These are phyloP conservation scores for Hirsutella rhossiliensis DNA, from an alignment of 2,329 filamentous ascomycete genomes.

Conservation along the genomic window DNA sequence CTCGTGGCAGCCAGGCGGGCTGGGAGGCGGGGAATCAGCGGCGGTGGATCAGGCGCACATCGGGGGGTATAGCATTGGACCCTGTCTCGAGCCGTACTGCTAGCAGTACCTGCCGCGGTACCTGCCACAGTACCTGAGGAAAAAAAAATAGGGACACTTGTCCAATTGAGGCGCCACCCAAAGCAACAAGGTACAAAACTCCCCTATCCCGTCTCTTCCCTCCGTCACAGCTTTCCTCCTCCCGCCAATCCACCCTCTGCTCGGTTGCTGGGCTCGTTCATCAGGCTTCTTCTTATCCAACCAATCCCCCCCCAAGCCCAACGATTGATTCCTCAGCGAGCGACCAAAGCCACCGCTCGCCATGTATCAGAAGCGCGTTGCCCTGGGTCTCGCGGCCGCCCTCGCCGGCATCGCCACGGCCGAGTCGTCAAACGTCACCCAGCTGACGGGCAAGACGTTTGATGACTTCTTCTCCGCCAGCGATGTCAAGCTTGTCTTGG, in stretches of 20 bases:
- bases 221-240: not conserved
- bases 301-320: not conserved
- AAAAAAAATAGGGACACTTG: conserved; percentile 27
- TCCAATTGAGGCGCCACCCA: conserved; percentile 23
- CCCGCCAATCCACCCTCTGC: conserved; percentile 6
- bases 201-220: conserved; percentile 5
- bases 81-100: too few relatives aligned
- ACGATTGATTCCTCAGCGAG: not conserved
- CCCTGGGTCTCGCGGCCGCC: conserved; percentile 41
- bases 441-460: conserved; percentile 80
- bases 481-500: conserved; percentile 81
- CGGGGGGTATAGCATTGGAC: not conserved
- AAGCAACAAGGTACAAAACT: conserved; percentile 21
- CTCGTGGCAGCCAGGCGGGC: too few relatives aligned
- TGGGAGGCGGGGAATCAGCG: too few relatives aligned
- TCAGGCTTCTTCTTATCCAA: not conserved
- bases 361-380: conserved; percentile 39
- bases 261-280: conserved; percentile 2
- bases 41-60: too few relatives aligned
- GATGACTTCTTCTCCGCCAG: conserved; percentile 75
- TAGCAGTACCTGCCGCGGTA: too few relatives aligned
- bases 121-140: too few relatives aligned
- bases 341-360: conserved; percentile 11
- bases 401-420: conserved; percentile 47
- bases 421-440: conserved; percentile 73